Evolutionary conservation across 176 grass and related monocot species (phyloP).

Genomic region (Carex littledalei): DNA sequence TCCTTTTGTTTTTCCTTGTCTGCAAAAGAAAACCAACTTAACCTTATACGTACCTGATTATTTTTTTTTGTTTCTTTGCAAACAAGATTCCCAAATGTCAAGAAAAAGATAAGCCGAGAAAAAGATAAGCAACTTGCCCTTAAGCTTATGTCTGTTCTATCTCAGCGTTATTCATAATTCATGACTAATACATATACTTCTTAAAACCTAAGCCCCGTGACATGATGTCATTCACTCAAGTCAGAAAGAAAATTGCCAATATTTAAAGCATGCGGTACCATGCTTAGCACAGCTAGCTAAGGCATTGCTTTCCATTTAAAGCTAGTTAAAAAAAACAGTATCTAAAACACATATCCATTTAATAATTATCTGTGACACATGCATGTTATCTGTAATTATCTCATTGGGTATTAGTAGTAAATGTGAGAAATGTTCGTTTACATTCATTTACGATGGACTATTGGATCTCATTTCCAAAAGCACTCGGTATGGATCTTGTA

Average conservation of each 20-base stretch:
- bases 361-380: background rate
- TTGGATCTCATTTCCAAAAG: background rate
- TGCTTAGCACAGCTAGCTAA: no score
- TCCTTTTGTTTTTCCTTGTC: conserved; percentile 26
- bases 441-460: background rate
- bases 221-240: background rate
- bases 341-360: background rate
- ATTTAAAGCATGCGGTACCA: background rate
- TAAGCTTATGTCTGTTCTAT: background rate
- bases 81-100: background rate
- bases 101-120: background rate
- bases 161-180: background rate
- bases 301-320: no score
- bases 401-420: background rate
- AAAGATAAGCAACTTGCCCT: background rate
- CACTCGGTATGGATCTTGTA: background rate
- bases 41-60: background rate
- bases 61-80: background rate
- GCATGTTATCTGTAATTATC: background rate
- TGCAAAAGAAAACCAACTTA: conserved; percentile 23
- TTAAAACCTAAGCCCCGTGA: background rate
- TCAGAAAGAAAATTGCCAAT: background rate
- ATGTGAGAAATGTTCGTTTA: background rate
- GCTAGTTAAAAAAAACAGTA: background rate
- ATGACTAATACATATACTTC: background rate